Conservation (phyloP, 768 basidiomycete species). For the Phaffia tasmanica region DNA sequence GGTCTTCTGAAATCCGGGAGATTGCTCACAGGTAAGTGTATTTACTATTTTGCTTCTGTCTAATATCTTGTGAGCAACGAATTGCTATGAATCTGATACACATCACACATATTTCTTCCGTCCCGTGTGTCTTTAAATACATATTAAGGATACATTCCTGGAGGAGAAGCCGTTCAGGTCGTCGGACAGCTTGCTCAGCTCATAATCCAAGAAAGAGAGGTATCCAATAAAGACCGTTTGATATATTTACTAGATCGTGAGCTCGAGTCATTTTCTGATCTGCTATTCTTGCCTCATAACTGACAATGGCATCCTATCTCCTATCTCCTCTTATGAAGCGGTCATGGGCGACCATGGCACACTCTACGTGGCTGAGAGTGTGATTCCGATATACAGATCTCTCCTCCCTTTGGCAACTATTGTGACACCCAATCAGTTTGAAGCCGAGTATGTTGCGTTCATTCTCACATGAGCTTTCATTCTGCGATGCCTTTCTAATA, state of each 20-base stretch:
- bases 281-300: not conserved
- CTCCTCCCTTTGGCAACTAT: conserved; percentile 70
- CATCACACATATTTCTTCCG: not conserved
- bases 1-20: conserved; percentile 61
- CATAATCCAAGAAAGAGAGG: conserved; percentile 36
- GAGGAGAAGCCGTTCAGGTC: conserved; percentile 60
- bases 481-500: not conserved
- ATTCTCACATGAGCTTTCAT: not conserved
- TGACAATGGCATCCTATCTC: not conserved
- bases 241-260: conserved; percentile 86
- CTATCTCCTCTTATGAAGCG: conserved; percentile 44
- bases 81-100: not conserved
- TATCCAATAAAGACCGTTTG: conserved; percentile 42
- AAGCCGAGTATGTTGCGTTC: conserved; percentile 63
- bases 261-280: conserved; percentile 33
- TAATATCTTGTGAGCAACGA: not conserved
- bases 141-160: conserved; percentile 70
- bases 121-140: not conserved
- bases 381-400: conserved; percentile 71
- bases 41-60: not conserved
- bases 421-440: conserved; percentile 97
- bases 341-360: conserved; percentile 87
- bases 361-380: conserved; percentile 77
- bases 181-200: conserved; percentile 54
- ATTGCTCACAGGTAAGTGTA: conserved; percentile 60